Percentiles rank a stretch among this genome's conserved stretches.
Evolutionary conservation across 108 stramenopile genomes (phyloP).

Genomic region (Nitzschia palea): DNA sequence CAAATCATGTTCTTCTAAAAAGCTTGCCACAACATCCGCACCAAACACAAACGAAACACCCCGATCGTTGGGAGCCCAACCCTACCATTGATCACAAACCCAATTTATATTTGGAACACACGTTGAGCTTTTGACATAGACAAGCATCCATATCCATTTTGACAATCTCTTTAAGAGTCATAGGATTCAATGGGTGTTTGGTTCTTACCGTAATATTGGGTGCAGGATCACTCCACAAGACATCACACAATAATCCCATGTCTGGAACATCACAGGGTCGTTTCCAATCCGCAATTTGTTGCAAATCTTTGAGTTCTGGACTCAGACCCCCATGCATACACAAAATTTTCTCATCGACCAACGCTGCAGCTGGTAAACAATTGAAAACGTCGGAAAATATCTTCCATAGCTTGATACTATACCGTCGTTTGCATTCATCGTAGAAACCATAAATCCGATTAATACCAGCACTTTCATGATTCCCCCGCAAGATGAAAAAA

Average conservation of each 20-base stretch:
- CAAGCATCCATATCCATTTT: background rate
- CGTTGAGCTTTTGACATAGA: background rate
- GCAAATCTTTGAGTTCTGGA: conserved; percentile 94
- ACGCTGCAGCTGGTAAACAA: conserved; percentile 98
- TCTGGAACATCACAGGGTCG: conserved; percentile 99
- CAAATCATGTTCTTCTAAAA: conserved; percentile 95
- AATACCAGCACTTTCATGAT: conserved; percentile 98
- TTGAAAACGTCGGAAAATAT: conserved; percentile 99
- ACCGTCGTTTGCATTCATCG: conserved; percentile 96
- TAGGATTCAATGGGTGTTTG: no score
- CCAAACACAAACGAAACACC: conserved; percentile 99
- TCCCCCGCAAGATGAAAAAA: conserved; percentile 98
- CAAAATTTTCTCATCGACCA: conserved; percentile 99
- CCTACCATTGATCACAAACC: no score
- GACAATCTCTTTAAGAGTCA: conserved; percentile 78
- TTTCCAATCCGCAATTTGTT: conserved; percentile 94
- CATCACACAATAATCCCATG: conserved; percentile 97
- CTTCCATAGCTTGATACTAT: conserved; percentile 99
- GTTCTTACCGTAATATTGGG: conserved; percentile 86
- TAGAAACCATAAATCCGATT: conserved; percentile 99
- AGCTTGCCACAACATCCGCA: conserved; percentile 97
- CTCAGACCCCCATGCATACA: conserved; percentile 99
- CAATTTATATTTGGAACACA: no score
- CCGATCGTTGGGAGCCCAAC: conserved; percentile 99
- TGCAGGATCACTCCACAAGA: conserved; percentile 99